Percentiles rank a stretch among this genome's conserved stretches.
phyloP scores from a whole-genome alignment of 345 rosid genomes.

The Camelina sativa region DNA sequence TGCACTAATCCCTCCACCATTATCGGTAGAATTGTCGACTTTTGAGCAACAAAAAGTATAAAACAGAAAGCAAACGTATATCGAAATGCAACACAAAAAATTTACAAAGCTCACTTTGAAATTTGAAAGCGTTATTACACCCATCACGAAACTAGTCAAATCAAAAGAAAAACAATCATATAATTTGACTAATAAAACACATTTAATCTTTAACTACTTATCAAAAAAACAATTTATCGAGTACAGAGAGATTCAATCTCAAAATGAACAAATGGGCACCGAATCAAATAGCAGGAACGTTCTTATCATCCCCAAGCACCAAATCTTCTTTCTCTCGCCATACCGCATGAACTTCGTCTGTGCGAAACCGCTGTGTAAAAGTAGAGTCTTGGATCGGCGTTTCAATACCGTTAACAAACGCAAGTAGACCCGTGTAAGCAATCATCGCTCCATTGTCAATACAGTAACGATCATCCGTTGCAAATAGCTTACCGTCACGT shows the following conservation, averaged over 20 bases:
- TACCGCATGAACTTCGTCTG: slow-evolving; percentile 90
- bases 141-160: slow-evolving; percentile 18
- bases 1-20: slow-evolving; percentile 41
- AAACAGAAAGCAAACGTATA: background rate
- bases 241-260: slow-evolving; percentile 9
- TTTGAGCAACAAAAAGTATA: background rate
- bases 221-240: background rate
- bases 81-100: background rate
- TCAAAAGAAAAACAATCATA: background rate
- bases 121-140: slow-evolving; percentile 13
- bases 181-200: background rate
- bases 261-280: slow-evolving; percentile 8
- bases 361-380: slow-evolving; percentile 89
- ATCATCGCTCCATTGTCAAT: slow-evolving; percentile 98
- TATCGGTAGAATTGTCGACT: slow-evolving; percentile 30
- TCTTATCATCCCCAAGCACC: slow-evolving; percentile 7
- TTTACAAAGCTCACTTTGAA: background rate
- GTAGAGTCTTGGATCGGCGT: slow-evolving; percentile 86
- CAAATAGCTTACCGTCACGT: slow-evolving; percentile 79
- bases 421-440: slow-evolving; percentile 91
- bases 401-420: slow-evolving; percentile 65
- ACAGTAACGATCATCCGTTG: slow-evolving; percentile 93
- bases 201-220: background rate
- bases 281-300: slow-evolving; percentile 6
- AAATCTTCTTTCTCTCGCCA: slow-evolving; percentile 72